Conservation (phyloP, 768 basidiomycete species). For the Suillus occidentalis region DNA sequence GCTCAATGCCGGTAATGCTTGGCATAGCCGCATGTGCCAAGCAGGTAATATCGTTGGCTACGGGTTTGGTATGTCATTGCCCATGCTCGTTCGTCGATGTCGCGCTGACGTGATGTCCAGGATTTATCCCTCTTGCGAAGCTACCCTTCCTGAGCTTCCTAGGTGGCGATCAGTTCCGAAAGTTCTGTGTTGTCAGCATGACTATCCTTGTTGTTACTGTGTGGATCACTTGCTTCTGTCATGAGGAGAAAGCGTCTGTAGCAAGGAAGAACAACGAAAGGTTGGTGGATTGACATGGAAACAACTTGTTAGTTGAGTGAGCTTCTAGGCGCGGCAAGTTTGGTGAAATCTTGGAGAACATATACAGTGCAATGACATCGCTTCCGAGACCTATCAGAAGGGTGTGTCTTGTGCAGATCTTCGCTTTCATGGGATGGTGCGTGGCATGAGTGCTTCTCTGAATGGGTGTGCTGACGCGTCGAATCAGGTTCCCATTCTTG, state of each 20-base stretch:
- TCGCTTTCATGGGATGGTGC: conserved; percentile 96
- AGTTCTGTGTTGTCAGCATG: conserved; percentile 88
- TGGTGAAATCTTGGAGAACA: conserved; percentile 76
- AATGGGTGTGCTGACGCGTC: conserved; percentile 10
- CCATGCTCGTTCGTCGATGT: neutral
- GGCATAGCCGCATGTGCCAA: conserved; percentile 96
- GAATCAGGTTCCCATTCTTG: conserved; percentile 84
- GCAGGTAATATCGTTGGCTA: conserved; percentile 97
- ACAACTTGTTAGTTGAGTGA: neutral
- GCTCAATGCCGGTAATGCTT: conserved; percentile 92
- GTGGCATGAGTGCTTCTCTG: conserved; percentile 21
- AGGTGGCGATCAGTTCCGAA: conserved; percentile 93
- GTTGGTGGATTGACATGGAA: conserved; percentile 4
- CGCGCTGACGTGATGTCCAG: conserved; percentile 36
- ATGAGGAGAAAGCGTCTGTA: conserved; percentile 74
- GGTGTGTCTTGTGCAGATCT: conserved; percentile 91
- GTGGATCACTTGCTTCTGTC: conserved; percentile 83
- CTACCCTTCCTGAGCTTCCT: conserved; percentile 77
- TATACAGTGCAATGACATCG: conserved; percentile 66
- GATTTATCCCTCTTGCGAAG: conserved; percentile 84
- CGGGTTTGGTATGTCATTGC: conserved; percentile 66
- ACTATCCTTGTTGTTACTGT: conserved; percentile 78
- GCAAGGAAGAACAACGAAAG: conserved; percentile 34
- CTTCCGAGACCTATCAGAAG: conserved; percentile 83
- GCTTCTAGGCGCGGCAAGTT: conserved; percentile 46